A percentile compares a stretch with the other conserved stretches of the same genome.
phyloP scores from a whole-genome alignment of 2,329 filamentous ascomycete genomes.

The Scopulariopsis brevicaulis region DNA sequence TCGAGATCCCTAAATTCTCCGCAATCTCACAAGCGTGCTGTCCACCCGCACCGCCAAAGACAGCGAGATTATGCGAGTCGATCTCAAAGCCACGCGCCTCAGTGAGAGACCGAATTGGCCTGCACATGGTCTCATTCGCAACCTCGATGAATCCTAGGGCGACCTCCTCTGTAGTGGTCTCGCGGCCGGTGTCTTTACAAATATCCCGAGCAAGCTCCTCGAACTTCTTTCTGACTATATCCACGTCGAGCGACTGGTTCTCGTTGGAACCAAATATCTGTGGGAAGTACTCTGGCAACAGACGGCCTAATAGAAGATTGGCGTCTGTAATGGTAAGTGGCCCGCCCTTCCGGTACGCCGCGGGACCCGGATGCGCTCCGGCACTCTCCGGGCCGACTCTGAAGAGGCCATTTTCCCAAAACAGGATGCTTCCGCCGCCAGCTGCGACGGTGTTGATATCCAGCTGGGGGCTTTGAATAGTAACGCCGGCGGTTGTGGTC shows the following conservation, averaged over 20 bases:
- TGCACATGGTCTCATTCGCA: slow-evolving; percentile 83
- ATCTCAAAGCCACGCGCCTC: slow-evolving; percentile 90
- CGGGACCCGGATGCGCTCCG: slow-evolving; percentile 78
- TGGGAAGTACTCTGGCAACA: slow-evolving; percentile 85
- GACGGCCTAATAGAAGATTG: slow-evolving; percentile 71
- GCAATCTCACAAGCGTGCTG: slow-evolving; percentile 91
- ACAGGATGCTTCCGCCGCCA: slow-evolving; percentile 73
- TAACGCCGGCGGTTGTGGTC: slow-evolving; percentile 87
- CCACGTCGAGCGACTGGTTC: slow-evolving; percentile 64
- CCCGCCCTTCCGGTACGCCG: slow-evolving; percentile 82
- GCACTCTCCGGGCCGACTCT: slow-evolving; percentile 85
- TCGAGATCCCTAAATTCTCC: slow-evolving; percentile 69
- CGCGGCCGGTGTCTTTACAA: slow-evolving; percentile 36
- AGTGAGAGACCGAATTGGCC: slow-evolving; percentile 80
- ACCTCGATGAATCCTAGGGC: slow-evolving; percentile 85
- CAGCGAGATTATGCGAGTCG: slow-evolving; percentile 78
- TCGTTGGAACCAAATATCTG: slow-evolving; percentile 92
- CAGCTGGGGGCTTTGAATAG: slow-evolving; percentile 81
- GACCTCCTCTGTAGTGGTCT: slow-evolving; percentile 71
- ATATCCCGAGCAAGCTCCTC: not conserved
- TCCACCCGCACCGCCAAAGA: slow-evolving; percentile 84
- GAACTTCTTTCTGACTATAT: slow-evolving; percentile 41
- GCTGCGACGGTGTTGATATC: slow-evolving; percentile 94
- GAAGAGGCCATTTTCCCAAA: slow-evolving; percentile 83
- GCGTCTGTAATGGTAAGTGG: slow-evolving; percentile 90